Percentiles rank a stretch among this genome's conserved stretches.
Evolutionary conservation across 306 rosid species (phyloP).

Genomic region (Biancaea sappan): DNA sequence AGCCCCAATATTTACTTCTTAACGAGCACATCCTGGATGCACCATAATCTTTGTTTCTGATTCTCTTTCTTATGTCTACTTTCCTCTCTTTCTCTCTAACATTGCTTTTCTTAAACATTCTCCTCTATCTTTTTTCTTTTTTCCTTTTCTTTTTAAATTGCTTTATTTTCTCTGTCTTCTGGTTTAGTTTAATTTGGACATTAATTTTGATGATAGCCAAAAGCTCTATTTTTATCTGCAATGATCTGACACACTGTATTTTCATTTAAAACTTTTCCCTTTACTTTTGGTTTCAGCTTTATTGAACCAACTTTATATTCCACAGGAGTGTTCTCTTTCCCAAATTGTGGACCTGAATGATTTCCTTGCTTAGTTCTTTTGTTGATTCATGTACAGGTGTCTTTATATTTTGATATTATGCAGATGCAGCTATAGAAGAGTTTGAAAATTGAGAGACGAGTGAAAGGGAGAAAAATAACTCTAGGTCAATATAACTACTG

Average conservation of each 20-base stretch:
- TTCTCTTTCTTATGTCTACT: neutral
- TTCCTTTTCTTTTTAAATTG: neutral
- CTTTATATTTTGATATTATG: neutral
- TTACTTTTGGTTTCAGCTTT: neutral
- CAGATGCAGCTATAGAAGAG: neutral
- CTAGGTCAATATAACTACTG: neutral
- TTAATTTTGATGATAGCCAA: slow-evolving; percentile 21
- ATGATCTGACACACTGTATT: neutral
- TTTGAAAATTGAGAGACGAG: neutral
- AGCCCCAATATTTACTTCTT: neutral
- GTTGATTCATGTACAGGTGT: neutral
- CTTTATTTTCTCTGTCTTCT: neutral
- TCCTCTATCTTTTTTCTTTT: neutral
- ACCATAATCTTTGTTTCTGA: neutral
- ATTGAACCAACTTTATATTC: neutral
- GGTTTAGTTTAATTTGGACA: slow-evolving; percentile 5
- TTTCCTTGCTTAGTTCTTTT: neutral
- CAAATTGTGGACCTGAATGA: neutral
- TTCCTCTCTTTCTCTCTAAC: neutral
- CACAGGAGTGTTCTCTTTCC: neutral
- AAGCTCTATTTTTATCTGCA: neutral
- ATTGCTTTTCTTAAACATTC: neutral
- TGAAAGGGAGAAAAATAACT: slow-evolving; percentile 1
- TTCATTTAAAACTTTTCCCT: neutral
- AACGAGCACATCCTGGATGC: neutral